Evolutionary conservation across 108 stramenopile genomes (phyloP), one percentile per base, ranked within the genome.

Genomic region (Nannochloropsis granulata): DNA sequence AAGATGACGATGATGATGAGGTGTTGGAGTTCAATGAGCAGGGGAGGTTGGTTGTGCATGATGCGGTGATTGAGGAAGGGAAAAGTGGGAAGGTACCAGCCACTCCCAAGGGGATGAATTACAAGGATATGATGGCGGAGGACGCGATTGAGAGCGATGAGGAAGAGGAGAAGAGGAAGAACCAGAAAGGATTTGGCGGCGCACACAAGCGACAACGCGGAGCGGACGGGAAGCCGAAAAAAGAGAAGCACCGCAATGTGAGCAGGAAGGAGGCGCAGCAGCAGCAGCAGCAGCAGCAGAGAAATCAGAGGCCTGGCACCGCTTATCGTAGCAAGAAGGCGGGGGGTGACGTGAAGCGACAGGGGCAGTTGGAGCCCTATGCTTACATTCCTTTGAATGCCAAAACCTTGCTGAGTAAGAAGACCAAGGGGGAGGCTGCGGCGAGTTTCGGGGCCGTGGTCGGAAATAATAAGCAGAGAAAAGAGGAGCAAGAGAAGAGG

Each of bases 351-450:
- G 93, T 94, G 25, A 93, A 86, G 88, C 93, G 92, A 82, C 94
- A 95, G 91, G 94, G 93, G 24, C 94, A 93, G 89, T 93, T 92
- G 82, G 95, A 96, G 83, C 96, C 96, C 13, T 96, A 96, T 84
- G 96, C 96, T 0, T 97, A 92, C 86, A 93, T 97, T 42, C 95
- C 95, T 34, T 79, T 97, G 84, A 93, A 97, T 87, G 94, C 94
- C 0, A 94, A 92, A 79, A 92, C 87, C 79, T 94, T 93, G 78
- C 89, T 94, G 0, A 95, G 94, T 90, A 96, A 96, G 86, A 94
- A 95, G 79, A 43, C 45, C n/a, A 86, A 95, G 25, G 88, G 90
- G 19, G 87, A 90, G 13, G 92, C 95, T 24, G 93, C 95, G 13
- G 92, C 92, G 79, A 93, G 94, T 80, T 95, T 96, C 93, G 88